Evolutionary conservation across 2,329 filamentous ascomycete genomes (phyloP).

Genomic region (Cytospora schulzeri): DNA sequence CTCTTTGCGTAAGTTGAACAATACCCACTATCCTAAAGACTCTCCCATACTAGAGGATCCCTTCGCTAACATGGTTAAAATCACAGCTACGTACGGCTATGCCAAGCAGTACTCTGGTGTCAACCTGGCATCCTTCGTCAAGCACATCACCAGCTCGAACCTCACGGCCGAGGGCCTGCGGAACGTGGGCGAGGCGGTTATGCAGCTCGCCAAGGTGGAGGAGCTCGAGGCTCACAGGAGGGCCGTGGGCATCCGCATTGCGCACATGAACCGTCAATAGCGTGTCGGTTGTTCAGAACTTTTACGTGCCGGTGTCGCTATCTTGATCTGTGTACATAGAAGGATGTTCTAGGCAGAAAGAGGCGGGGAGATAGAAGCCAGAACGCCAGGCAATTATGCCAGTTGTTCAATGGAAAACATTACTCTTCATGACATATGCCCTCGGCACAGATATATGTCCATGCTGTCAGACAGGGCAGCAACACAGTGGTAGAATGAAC

Average conservation of each 20-base stretch:
- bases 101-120: conserved; percentile 98
- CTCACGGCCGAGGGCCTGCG: conserved; percentile 81
- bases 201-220: conserved; percentile 93
- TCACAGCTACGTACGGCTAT: conserved; percentile 88
- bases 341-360: neutral
- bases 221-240: conserved; percentile 91
- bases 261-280: conserved; percentile 43
- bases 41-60: neutral
- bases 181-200: conserved; percentile 86
- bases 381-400: neutral
- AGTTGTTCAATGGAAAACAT: neutral
- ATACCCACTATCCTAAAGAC: neutral
- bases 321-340: neutral
- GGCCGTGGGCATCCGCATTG: conserved; percentile 81
- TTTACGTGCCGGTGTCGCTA: neutral
- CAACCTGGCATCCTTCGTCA: conserved; percentile 92
- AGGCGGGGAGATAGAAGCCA: neutral
- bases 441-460: neutral
- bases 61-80: conserved; percentile 15
- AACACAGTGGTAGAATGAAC: too few relatives aligned
- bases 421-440: neutral
- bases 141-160: conserved; percentile 95
- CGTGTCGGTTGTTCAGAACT: neutral
- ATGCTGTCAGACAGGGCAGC: neutral
- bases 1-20: conserved; percentile 85